Evolutionary conservation across 2,329 filamentous ascomycete species (phyloP).

Genomic region (Nothophaeocryptopus gaeumannii): DNA sequence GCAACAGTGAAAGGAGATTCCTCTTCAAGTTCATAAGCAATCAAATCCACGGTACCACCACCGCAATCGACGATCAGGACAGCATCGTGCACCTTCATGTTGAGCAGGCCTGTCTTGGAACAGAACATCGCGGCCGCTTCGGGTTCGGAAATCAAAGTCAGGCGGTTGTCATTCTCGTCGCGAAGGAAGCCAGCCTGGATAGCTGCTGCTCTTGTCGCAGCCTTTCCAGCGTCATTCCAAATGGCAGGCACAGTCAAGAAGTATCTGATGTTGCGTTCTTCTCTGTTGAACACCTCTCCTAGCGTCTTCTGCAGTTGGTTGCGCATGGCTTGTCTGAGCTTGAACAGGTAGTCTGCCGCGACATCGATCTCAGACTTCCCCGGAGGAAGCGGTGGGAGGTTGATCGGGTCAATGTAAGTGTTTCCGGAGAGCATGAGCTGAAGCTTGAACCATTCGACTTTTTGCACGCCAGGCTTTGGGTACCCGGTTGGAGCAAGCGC

Average conservation of each 20-base stretch:
- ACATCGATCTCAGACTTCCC: constrained; percentile 99
- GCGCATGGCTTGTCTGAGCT: constrained; percentile 94
- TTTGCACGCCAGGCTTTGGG: constrained; percentile 95
- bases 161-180: constrained; percentile 94
- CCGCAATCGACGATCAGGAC: constrained; percentile 97
- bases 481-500: constrained; percentile 95
- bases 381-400: constrained; percentile 91
- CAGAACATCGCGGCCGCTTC: constrained; percentile 97
- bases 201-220: constrained; percentile 88
- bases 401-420: constrained; percentile 98
- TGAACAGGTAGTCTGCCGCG: constrained; percentile 98
- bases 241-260: constrained; percentile 98
- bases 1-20: constrained; percentile 95
- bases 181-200: constrained; percentile 96
- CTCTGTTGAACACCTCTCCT: constrained; percentile 94
- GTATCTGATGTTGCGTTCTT: constrained; percentile 96
- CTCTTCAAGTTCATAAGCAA: constrained; percentile 97
- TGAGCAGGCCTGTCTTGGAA: constrained; percentile 91
- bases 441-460: constrained; percentile 99
- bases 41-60: constrained; percentile 97
- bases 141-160: constrained; percentile 92
- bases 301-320: constrained; percentile 93
- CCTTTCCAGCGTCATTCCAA: constrained; percentile 98
- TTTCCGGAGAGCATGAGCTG: constrained; percentile 98
- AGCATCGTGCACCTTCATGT: constrained; percentile 98